phyloP scores from a whole-genome alignment of 2,329 filamentous ascomycete genomes.

The Fusarium temperatum region DNA sequence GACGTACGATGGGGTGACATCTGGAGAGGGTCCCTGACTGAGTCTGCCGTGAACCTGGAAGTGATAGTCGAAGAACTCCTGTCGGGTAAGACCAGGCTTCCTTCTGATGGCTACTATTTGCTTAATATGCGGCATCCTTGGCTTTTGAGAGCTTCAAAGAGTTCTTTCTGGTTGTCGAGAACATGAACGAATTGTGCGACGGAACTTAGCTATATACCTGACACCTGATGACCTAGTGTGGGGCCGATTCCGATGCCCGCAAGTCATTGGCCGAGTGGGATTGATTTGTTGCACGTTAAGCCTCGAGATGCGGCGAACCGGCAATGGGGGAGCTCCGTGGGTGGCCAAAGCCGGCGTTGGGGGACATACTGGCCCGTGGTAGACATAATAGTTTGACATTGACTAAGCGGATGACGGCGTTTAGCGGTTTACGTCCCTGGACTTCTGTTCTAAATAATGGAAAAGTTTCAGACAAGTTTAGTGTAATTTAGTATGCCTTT shows the following conservation, averaged over 20 bases:
- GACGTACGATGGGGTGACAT: not conserved
- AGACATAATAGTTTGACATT: too few relatives aligned
- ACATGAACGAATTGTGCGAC: not conserved
- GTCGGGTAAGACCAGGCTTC: not conserved
- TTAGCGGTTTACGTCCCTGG: not conserved
- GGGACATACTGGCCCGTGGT: not conserved
- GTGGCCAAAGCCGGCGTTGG: not conserved
- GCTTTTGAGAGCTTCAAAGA: not conserved
- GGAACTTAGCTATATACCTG: not conserved
- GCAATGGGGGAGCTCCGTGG: not conserved
- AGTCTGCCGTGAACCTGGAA: not conserved
- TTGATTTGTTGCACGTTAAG: not conserved
- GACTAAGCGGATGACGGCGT: not conserved
- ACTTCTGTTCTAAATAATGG: too few relatives aligned
- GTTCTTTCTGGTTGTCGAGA: not conserved
- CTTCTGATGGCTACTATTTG: not conserved
- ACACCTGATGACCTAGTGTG: too few relatives aligned
- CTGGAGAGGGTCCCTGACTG: not conserved
- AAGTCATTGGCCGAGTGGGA: not conserved
- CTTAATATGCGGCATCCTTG: not conserved
- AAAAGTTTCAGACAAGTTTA: too few relatives aligned
- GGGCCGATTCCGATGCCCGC: not conserved
- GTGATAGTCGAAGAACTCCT: not conserved
- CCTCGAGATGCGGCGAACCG: not conserved
- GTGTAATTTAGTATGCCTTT: too few relatives aligned